Evolutionary conservation across 108 stramenopile species (phyloP).

Genomic region (Cyclostephanos invisitatus): DNA sequence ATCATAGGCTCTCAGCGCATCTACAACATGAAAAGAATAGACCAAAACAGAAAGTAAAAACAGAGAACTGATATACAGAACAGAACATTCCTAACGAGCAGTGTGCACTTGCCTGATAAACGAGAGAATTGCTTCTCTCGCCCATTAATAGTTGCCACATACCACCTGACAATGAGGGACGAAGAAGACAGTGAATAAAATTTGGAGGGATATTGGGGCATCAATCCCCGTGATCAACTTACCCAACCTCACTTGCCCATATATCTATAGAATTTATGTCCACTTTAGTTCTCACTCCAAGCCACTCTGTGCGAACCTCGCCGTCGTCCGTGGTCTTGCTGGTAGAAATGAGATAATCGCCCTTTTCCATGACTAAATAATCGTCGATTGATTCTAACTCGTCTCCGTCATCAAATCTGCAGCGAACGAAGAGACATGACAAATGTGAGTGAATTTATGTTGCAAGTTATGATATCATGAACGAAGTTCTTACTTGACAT

Average conservation of each 20-base stretch:
- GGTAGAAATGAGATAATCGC: neutral
- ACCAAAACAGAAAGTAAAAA: neutral
- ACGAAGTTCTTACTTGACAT: neutral
- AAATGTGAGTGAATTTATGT: neutral
- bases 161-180: neutral
- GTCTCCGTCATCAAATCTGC: constrained; percentile 5
- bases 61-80: neutral
- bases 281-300: constrained; percentile 1
- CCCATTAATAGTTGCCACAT: constrained; percentile 2
- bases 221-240: neutral
- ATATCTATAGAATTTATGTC: neutral
- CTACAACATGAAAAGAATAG: neutral
- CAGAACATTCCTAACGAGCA: neutral
- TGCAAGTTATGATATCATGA: neutral
- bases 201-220: neutral
- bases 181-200: neutral
- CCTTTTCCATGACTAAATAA: neutral
- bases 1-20: constrained; percentile 4
- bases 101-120: neutral
- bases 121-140: neutral
- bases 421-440: neutral
- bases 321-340: neutral
- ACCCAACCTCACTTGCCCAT: constrained; percentile 4
- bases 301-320: neutral
- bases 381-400: constrained; percentile 2